Evolutionary conservation across 805 yeast genomes (phyloP), one percentile per base, ranked within the genome.

Genomic region (Jamesozyma lodderae): DNA sequence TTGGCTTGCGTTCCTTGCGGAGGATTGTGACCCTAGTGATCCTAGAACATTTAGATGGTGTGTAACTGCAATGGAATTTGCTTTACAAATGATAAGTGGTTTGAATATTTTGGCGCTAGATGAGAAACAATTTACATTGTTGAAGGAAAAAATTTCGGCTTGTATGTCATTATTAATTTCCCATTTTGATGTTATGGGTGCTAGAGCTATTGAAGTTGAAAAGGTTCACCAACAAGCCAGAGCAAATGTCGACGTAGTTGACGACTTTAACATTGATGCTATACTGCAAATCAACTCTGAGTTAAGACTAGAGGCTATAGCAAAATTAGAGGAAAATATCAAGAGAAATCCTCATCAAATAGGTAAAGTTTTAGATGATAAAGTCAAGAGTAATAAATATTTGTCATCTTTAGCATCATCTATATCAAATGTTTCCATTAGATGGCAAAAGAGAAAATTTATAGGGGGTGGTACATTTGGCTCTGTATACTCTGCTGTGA

Each of bases 171-270:
- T 92, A 35, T 68, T 92, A 43, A 88, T 92, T 45, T 85, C 96
- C 0, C 98, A 92, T 62, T 92, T 92, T 55, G 97, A 92, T 62
- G 87, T 92, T 38, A 92, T 90, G 96, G 97, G 98, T 37, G 96
- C 96, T 0, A 72, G 97, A 52, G 81, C 95, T 1, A 44, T 72
- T 57, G 62, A 71, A 64, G 77, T 77, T 37, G 79, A 73, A 49
- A 67, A 73, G 37, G 51, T 46, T 33, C 50, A 44, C 38, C 63
- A 46, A 43, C 61, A 46, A 34, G 16, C 29, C 14, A 57, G 57
- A 43, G 49, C 58, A 26, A 60, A 53, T 43, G 51, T 55, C 36
- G 64, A 48, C 33, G 53, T 54, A 15, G 61, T 63, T 35, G 65
- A 62, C 25, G 74, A 74, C 10, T 60, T 73, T 48, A 77, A 74